A percentile compares a stretch with the other conserved stretches of the same genome.
Evolutionary conservation across 495 filamentous ascomycete species (phyloP).

Genomic region (Lophiostoma macrostomum): DNA sequence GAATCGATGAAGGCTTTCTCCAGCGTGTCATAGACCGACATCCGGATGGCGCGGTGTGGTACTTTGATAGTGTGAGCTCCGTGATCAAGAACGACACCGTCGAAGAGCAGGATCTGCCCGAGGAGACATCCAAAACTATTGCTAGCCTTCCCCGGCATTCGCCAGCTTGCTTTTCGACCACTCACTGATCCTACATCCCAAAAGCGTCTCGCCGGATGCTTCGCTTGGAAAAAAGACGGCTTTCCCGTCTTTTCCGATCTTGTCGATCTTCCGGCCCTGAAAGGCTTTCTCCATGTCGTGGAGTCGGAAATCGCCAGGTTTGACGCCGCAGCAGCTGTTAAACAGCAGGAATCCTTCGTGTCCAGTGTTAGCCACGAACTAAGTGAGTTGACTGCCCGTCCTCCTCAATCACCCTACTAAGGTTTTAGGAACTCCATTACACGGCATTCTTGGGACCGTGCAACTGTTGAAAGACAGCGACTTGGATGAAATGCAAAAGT

Average conservation of each 20-base stretch:
- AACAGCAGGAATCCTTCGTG: slow-evolving; percentile 5
- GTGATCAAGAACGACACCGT: background rate
- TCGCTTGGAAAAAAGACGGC: background rate
- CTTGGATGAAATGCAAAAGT: no score
- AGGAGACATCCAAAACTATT: background rate
- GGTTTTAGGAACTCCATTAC: no score
- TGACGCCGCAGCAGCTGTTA: slow-evolving; percentile 1
- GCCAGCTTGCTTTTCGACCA: slow-evolving; percentile 1
- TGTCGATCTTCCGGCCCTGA: background rate
- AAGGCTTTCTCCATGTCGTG: slow-evolving; percentile 3
- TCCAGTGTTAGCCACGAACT: slow-evolving; percentile 11
- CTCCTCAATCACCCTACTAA: no score
- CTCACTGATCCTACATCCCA: background rate
- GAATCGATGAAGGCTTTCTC: slow-evolving; percentile 1
- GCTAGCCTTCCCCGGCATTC: background rate
- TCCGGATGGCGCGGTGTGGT: slow-evolving; percentile 3
- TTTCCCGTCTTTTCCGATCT: slow-evolving; percentile 1
- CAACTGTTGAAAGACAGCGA: background rate
- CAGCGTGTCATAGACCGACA: slow-evolving; percentile 1
- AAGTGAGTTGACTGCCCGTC: background rate
- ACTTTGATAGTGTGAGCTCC: background rate
- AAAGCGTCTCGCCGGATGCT: slow-evolving; percentile 8
- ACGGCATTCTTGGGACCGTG: no score
- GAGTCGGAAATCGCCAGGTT: slow-evolving; percentile 3
- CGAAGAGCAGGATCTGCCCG: background rate